Base-by-base conservation (phyloP, 768 basidiomycete genomes). In the Collybia sp. region DNA sequence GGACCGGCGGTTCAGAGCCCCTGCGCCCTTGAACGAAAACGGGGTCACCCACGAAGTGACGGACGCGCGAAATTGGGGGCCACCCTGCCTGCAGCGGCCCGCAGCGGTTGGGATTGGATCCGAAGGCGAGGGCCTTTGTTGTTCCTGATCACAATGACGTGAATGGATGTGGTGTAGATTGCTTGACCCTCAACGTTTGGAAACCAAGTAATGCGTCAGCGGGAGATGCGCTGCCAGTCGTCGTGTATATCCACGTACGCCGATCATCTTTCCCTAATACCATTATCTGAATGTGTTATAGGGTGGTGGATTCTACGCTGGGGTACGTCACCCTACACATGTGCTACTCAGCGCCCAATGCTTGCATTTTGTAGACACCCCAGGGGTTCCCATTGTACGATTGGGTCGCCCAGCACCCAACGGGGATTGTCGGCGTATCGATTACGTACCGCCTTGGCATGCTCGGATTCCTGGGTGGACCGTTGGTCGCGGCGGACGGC, bases 331-430 rank as follows among this genome's bases (percentile, higher is more conserved):
- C 6, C 1, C n/a, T 15, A 13, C 30, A 36, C 35, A 10, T 19
- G 25, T 25, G 3, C 8, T 25, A 8, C 15, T 6, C 12, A n/a
- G n/a, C 19, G 20, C 18, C 18, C 16, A n/a, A 36, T 2, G 25
- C 11, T 25, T 16, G 17, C 35, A 0, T 42, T 15, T 8, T 13
- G 0, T 20, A 73, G 71, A 63, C 72, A 12, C 67, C 73, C 6
- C 68, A 71, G 61, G 72, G 71, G 6, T 75, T 74, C 48, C 75
- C 74, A 1, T 53, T 75, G 50, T 68, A 71, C 48, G 69, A 73
- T 45, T 72, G 73, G 75, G 71, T 76, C 4, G 61, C 66, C 5
- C 70, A 71, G 48, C 57, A 70, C 44, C 58, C 56, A 5, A 53
- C 48, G 0, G 58, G 63, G 2, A 56, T 72, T 19, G 51, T 70